These are phyloP conservation scores for Cladorrhinum sp. DNA, from an alignment of 2,329 filamentous ascomycete genomes.

Conservation along the genomic window DNA sequence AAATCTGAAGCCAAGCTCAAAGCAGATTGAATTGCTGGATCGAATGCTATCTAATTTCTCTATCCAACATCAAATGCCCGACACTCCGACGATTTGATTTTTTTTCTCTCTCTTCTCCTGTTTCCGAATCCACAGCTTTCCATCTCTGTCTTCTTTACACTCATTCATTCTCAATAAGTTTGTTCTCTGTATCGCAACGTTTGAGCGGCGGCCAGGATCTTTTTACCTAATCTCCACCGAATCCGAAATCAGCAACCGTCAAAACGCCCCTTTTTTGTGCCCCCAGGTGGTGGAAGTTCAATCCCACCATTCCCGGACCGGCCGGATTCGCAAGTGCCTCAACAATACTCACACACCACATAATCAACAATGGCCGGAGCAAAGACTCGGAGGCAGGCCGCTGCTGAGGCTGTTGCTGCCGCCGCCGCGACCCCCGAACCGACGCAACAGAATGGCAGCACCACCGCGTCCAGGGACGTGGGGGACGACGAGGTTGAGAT, in stretches of 20 bases:
- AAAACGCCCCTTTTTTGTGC: not conserved
- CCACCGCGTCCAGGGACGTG: slow-evolving; percentile 21
- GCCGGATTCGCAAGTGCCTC: slow-evolving; percentile 10
- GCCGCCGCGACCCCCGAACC: not conserved
- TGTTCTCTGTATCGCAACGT: not conserved
- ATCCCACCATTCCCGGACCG: not conserved
- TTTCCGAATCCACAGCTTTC: not conserved
- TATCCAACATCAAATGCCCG: slow-evolving; percentile 8
- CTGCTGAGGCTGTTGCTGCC: slow-evolving; percentile 11
- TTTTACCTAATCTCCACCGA: not conserved
- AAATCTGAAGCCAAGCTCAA: slow-evolving; percentile 6
- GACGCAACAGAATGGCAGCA: not conserved
- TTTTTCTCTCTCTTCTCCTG: not conserved
- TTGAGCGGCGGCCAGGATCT: not conserved
- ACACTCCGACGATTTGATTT: slow-evolving; percentile 7
- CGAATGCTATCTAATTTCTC: slow-evolving; percentile 8
- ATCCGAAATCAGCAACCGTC: not conserved
- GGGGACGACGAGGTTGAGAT: slow-evolving; percentile 29
- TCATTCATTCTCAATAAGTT: slow-evolving; percentile 11
- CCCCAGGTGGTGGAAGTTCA: not conserved
- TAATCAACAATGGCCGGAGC: slow-evolving; percentile 28
- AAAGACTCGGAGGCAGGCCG: slow-evolving; percentile 29
- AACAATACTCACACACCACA: not conserved
- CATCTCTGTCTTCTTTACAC: not conserved
- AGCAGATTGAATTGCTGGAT: slow-evolving; percentile 11